These are phyloP conservation scores for Orbilia quercus DNA, from an alignment of 2,329 filamentous ascomycete genomes.

Conservation along the genomic window DNA sequence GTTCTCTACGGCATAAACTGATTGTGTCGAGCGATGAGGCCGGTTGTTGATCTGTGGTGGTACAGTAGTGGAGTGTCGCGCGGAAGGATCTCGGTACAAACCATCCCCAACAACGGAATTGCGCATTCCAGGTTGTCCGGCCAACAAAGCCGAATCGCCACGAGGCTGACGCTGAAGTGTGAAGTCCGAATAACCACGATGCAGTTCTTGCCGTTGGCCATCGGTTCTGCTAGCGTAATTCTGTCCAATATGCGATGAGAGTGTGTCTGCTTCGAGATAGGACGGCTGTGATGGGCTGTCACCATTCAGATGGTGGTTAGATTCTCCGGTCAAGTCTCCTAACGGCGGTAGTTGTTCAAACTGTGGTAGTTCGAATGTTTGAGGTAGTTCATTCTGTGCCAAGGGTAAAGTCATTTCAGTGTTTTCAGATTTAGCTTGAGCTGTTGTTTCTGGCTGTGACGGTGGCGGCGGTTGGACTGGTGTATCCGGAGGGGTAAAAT, in stretches of 20 bases:
- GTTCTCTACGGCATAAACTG: constrained; percentile 68
- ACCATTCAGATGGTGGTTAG: constrained; percentile 1
- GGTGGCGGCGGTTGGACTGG: constrained; percentile 39
- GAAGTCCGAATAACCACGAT: constrained; percentile 43
- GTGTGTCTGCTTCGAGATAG: constrained; percentile 28
- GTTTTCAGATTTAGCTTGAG: constrained; percentile 17
- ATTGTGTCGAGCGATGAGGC: constrained; percentile 34
- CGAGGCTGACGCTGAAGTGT: constrained; percentile 20
- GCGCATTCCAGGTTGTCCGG: constrained; percentile 40
- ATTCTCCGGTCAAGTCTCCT: constrained; percentile 17
- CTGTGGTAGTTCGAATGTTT: constrained; percentile 14
- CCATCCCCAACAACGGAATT: constrained; percentile 52
- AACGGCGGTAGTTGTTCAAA: constrained; percentile 7
- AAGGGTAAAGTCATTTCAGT: constrained; percentile 15
- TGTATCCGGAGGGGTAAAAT: constrained; percentile 58
- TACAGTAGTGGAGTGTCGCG: constrained; percentile 20
- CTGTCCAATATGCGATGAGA: constrained; percentile 19
- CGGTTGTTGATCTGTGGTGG: constrained; percentile 36
- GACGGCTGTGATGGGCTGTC: constrained; percentile 18
- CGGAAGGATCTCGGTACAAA: constrained; percentile 46
- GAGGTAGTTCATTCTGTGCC: background rate
- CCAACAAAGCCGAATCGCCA: constrained; percentile 29
- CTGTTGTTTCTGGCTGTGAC: constrained; percentile 30
- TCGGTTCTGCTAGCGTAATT: constrained; percentile 12
- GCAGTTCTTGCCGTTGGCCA: constrained; percentile 28